Evolutionary conservation across 441 rosid genomes (phyloP).

Genomic region (Adansonia grandidieri): DNA sequence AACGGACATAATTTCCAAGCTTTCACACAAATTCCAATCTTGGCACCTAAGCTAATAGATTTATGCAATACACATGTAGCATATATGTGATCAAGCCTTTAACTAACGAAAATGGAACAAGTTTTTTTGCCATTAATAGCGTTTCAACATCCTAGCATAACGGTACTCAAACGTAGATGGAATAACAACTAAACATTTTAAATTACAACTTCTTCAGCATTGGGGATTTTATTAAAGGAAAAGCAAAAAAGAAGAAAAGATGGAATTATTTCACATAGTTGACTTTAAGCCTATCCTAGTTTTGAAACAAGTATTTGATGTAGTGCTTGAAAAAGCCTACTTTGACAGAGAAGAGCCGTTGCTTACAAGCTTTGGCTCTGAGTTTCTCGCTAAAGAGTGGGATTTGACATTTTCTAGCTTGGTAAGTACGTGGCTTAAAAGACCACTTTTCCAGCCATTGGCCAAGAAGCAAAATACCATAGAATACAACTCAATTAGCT

Average conservation of each 20-base stretch:
- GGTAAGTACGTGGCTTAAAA: too few species aligned
- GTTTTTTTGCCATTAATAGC: neutral
- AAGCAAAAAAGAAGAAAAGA: neutral
- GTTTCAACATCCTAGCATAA: neutral
- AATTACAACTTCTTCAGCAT: neutral
- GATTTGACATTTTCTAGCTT: too few species aligned
- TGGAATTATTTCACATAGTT: neutral
- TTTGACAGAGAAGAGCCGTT: too few species aligned
- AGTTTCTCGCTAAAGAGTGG: too few species aligned
- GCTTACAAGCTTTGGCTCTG: too few species aligned
- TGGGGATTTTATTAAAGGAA: neutral
- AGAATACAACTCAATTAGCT: too few species aligned
- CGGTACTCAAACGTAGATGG: neutral
- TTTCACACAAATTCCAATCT: neutral
- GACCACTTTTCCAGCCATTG: too few species aligned
- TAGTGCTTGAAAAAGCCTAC: too few species aligned
- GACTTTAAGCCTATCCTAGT: too few species aligned
- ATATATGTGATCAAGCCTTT: neutral
- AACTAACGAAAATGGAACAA: neutral
- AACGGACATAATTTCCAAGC: neutral
- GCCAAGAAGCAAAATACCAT: too few species aligned
- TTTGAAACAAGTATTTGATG: too few species aligned
- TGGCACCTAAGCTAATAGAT: neutral
- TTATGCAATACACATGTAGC: neutral
- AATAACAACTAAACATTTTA: neutral